Percentiles rank a stretch among this genome's conserved stretches.
phyloP scores from a whole-genome alignment of 306 rosid genomes.

The Hippophae gyantsensis region DNA sequence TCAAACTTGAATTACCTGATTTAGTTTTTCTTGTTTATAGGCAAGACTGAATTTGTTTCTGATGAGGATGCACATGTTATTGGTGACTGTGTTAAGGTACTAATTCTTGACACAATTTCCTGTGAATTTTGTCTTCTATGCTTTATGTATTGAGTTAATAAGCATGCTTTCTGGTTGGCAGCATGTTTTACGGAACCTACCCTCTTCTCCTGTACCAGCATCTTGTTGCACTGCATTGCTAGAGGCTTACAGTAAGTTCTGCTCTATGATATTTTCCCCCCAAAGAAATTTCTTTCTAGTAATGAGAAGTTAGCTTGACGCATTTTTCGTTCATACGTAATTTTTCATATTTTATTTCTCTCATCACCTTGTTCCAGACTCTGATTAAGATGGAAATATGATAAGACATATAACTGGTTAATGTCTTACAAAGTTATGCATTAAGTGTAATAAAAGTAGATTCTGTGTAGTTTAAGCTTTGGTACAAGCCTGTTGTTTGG shows the following conservation, averaged over 20 bases:
- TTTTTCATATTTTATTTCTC: too few species aligned
- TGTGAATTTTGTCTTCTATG: neutral
- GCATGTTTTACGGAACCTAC: conserved; percentile 95
- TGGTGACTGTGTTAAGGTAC: conserved; percentile 98
- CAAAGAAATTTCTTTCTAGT: neutral
- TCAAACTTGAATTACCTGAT: conserved; percentile 17
- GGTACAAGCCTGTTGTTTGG: neutral
- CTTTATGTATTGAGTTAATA: conserved; percentile 7
- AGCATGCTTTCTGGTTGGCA: conserved; percentile 32
- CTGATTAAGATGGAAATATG: neutral
- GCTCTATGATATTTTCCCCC: neutral
- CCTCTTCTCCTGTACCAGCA: conserved; percentile 98
- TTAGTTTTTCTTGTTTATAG: conserved; percentile 33
- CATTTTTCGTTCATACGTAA: neutral
- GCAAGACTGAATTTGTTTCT: conserved; percentile 75
- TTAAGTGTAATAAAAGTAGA: neutral
- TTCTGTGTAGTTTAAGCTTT: neutral
- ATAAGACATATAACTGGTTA: neutral
- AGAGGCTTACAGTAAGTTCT: conserved; percentile 90
- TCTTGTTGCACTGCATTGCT: conserved; percentile 95
- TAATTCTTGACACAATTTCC: conserved; percentile 3
- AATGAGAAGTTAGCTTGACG: neutral
- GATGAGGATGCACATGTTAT: conserved; percentile 97
- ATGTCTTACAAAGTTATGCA: neutral
- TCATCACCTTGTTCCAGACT: neutral